Conservation (phyloP, 2,329 filamentous ascomycete genomes). For the Aureobasidium sp. region DNA sequence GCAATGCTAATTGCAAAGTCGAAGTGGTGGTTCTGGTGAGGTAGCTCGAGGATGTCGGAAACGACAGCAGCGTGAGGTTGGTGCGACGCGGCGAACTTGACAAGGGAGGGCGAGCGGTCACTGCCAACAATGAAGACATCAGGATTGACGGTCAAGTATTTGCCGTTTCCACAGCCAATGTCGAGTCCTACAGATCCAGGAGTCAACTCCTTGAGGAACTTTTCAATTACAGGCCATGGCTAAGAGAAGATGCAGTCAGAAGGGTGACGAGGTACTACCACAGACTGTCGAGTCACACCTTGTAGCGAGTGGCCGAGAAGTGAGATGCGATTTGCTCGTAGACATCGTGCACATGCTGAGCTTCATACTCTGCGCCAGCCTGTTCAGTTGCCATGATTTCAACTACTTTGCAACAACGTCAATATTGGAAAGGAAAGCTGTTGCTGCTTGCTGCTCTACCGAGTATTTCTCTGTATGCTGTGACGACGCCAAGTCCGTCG, state of each 20-base stretch:
- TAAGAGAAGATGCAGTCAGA: slow-evolving; percentile 27
- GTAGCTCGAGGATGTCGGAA: slow-evolving; percentile 75
- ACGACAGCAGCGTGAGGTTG: slow-evolving; percentile 61
- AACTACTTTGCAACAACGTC: background rate
- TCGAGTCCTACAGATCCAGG: slow-evolving; percentile 77
- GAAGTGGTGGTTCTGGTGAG: slow-evolving; percentile 57
- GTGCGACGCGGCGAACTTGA: slow-evolving; percentile 48
- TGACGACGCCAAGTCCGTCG: slow-evolving; percentile 8
- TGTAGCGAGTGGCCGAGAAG: slow-evolving; percentile 71
- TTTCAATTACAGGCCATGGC: slow-evolving; percentile 87
- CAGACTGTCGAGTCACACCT: slow-evolving; percentile 37
- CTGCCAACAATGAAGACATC: slow-evolving; percentile 73
- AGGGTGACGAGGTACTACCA: background rate
- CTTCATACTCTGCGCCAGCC: slow-evolving; percentile 53
- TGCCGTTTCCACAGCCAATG: slow-evolving; percentile 93
- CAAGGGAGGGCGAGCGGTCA: slow-evolving; percentile 63
- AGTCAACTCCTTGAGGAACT: slow-evolving; percentile 59
- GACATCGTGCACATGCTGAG: slow-evolving; percentile 79
- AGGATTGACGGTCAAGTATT: slow-evolving; percentile 77
- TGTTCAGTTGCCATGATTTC: background rate
- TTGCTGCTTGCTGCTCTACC: background rate
- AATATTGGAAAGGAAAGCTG: background rate
- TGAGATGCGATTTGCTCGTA: slow-evolving; percentile 82
- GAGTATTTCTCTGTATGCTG: background rate
- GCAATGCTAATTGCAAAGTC: slow-evolving; percentile 95